Base-by-base conservation (phyloP, 169 alveolate species). In the Plasmodium malariae region DNA sequence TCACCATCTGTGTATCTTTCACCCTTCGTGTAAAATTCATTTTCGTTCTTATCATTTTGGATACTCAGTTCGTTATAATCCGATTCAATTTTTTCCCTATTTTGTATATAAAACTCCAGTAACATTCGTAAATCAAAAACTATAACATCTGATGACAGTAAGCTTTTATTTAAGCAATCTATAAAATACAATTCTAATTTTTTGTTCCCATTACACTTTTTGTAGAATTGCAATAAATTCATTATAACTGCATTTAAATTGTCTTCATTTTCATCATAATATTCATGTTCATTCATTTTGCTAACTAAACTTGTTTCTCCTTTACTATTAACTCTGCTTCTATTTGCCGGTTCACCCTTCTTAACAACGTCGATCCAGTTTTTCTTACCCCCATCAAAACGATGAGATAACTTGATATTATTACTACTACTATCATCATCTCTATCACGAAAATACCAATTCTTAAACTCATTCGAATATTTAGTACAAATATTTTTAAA, bases 121-220 rank as follows among this genome's bases (percentile, higher is more conserved):
- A 80, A 28, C 26, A 26, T 17, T 57, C 36, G 26, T 26, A 67
- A 55, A 43, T 80, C 60, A 32, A 67, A 80, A 40, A 30, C 17
- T 9, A 68, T 26, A 14, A 7, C 28, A 36, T 49, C 67, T 2
- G 73, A 67, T 21, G 80, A 63, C 19, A 67, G 32, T 7, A 80
- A 26, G 36, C 90, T 67, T 19, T 72, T 65, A 54, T 63, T 80
- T 67, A 80, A 17, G 34, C 90, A 80, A 40, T 80, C 90, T 28
- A 36, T 67, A 43, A 67, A 17, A 54, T 34, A 80, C 36, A 80
- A 43, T 51, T 80, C 90, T 12, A 65, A 30, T 30, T 80, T 80
- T 80, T 59, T 80, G 19, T 80, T 65, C 12, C 67, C 80, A 51
- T 65, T 71, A 34, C 21, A 60, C 51, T 80, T 67, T 4, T 43